Evolutionary conservation across 2,329 filamentous ascomycete species (phyloP), one percentile per base, ranked within the genome.

Genomic region (Apiospora rasikravindrae): DNA sequence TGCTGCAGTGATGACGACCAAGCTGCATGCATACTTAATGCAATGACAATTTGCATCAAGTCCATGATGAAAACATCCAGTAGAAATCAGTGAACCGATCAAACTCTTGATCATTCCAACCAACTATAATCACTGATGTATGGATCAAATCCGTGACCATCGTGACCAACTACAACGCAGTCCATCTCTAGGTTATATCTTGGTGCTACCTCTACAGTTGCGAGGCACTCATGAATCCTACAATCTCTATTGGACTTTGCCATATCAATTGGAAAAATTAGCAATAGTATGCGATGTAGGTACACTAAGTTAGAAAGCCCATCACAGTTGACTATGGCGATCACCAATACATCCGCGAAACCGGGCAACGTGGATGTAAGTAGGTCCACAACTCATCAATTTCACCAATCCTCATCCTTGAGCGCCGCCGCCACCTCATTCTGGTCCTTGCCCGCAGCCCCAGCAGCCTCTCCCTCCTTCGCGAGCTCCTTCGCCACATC

Each of bases 401-500:
- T 14, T 68, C 69, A 72, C 69, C 69, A 72, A 22, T 72, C 47
- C 19, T 71, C 69, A 42, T 72, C 71, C 64, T 69, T n/a, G 4
- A 72, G 67, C 33, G 71, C 71, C 49, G 67, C 57, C 26, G 71
- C 49, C 29, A 72, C 64, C 19, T 70, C 69, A 29, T 71, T 67
- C 6, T 24, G 26, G 4, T 33, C 71, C 45, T 61, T n/a, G 2
- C 6, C 40, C 16, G 24, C 40, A 19, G 14, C 64, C 0, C 22
- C 47, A 24, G 53, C 70, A 7, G 33, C 44, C 6, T n/a, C 29
- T 40, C 69, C 71, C 22, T 47, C 69, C 57, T 64, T 64, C 0
- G 44, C 77, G 2, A 80, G 78, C 76, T 89, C 88, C 78, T 89
- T 88, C 73, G 66, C 67, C 13, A 80, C 79, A 76, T 88, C 88